Evolutionary conservation across 345 rosid species (phyloP), one percentile per base, ranked within the genome.

Genomic region (Camelina sativa): DNA sequence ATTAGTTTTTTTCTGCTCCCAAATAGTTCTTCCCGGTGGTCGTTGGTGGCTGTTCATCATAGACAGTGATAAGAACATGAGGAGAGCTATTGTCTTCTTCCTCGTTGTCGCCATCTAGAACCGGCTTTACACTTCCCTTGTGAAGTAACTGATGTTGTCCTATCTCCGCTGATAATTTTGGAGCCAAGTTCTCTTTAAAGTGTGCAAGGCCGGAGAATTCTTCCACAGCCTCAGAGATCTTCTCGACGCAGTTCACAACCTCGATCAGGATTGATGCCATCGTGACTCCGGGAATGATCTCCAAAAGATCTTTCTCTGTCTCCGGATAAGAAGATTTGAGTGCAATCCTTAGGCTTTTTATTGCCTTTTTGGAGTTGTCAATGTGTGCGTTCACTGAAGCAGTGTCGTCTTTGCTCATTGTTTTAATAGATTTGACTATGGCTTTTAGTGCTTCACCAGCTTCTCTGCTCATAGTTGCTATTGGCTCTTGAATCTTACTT

Each of bases 131-230:
- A 4, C 19, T 75, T 71, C 88, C 98, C 34, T 77, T 72, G 62
- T 87, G 94, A 68, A 87, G 92, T 60, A 89, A 34, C 2, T 41
- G 62, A 73, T 43, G 76, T 55, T 80, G 80, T 41, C 85, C 69
- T 67, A 78, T 68, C 57, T 86, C 90, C 0, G 67, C 82, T n/a
- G 85, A 69, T 23, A 78, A 66, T 32, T 80, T 77, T 8, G 80
- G 65, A 56, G 81, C 87, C 48, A 59, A n/a, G 19, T 4, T 41
- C 4, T 64, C 77, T 79, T 84, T 81, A 72, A 93, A 89, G 15
- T 76, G 74, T 8, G 96, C 98, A 43, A 41, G 76, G 17, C n/a
- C 38, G 1, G 96, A 81, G 3, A 93, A 83, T 65, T 87, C 96
- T 55, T 71, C 62, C 38, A 84, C 81, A 7, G 88, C 81, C 44